phyloP scores from a whole-genome alignment of 768 basidiomycete species.

The Ramaria rubella region DNA sequence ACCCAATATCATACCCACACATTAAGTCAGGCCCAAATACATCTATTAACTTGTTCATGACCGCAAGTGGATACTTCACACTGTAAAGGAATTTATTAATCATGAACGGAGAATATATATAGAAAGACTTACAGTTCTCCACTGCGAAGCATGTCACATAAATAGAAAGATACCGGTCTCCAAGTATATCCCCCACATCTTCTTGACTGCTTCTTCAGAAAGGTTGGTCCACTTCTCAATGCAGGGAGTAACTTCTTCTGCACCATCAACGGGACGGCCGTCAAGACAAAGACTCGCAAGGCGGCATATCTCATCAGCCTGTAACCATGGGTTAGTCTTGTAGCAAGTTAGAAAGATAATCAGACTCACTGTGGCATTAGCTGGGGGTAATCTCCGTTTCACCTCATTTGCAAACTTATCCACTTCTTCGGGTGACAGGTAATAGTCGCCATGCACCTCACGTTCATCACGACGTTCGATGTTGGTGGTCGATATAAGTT shows the following conservation, averaged over 20 bases:
- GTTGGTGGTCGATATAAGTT: constrained; percentile 10
- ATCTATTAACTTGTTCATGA: constrained; percentile 20
- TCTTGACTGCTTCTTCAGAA: constrained; percentile 22
- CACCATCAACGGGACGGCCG: background rate
- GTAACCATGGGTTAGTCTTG: background rate
- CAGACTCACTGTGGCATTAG: constrained; percentile 10
- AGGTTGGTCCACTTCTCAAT: constrained; percentile 29
- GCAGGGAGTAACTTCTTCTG: constrained; percentile 12
- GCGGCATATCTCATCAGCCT: constrained; percentile 4
- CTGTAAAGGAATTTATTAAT: constrained; percentile 11
- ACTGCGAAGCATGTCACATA: constrained; percentile 30
- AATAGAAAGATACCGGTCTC: constrained; percentile 33
- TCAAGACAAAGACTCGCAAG: constrained; percentile 20
- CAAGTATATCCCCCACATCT: constrained; percentile 30
- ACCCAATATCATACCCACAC: constrained; percentile 26
- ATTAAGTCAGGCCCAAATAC: constrained; percentile 12
- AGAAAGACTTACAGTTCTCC: constrained; percentile 31
- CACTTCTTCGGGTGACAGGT: constrained; percentile 21
- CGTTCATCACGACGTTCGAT: background rate
- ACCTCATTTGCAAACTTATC: constrained; percentile 28
- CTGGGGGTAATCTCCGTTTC: constrained; percentile 13
- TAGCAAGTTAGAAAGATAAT: background rate
- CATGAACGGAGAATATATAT: background rate
- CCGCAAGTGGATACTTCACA: constrained; percentile 25
- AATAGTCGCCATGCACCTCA: constrained; percentile 22